Evolutionary conservation across 164 flowering plant genomes (phyloP).

Genomic region (Cinnamomum micranthum): DNA sequence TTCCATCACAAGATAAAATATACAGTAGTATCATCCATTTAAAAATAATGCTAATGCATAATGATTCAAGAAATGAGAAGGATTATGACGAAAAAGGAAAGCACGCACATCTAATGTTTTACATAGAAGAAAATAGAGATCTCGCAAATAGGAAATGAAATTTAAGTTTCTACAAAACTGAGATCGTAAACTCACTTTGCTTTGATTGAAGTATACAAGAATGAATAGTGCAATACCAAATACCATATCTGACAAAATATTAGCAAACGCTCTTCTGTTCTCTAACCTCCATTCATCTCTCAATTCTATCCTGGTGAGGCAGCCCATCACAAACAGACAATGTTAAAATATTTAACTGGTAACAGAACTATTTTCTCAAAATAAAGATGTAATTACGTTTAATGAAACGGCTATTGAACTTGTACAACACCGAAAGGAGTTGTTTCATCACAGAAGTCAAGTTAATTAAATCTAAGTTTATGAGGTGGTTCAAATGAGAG

Average conservation of each 20-base stretch:
- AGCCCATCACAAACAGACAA: conserved; percentile 3
- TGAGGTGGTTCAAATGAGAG: no score
- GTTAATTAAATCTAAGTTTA: no score
- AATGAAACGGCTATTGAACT: neutral
- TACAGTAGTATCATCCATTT: neutral
- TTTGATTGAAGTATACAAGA: conserved; percentile 80
- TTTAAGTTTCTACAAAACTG: neutral
- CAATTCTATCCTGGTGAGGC: conserved; percentile 67
- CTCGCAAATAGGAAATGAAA: neutral
- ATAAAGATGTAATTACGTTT: neutral
- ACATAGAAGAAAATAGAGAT: neutral
- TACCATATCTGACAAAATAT: conserved; percentile 88
- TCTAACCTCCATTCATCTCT: conserved; percentile 88
- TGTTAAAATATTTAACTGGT: neutral
- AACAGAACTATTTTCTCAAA: no score
- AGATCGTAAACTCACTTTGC: conserved; percentile 52
- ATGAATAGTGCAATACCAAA: conserved; percentile 80
- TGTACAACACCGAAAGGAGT: no score
- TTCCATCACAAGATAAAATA: no score
- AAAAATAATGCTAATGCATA: no score
- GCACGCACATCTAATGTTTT: neutral
- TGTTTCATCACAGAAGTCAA: no score
- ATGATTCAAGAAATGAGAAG: neutral
- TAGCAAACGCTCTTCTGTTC: conserved; percentile 87
- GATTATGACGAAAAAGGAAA: neutral